Percentiles rank a stretch among this genome's conserved stretches.
Evolutionary conservation across 2,329 filamentous ascomycete species (phyloP).

Genomic region (Aspergillus novofumigatus): DNA sequence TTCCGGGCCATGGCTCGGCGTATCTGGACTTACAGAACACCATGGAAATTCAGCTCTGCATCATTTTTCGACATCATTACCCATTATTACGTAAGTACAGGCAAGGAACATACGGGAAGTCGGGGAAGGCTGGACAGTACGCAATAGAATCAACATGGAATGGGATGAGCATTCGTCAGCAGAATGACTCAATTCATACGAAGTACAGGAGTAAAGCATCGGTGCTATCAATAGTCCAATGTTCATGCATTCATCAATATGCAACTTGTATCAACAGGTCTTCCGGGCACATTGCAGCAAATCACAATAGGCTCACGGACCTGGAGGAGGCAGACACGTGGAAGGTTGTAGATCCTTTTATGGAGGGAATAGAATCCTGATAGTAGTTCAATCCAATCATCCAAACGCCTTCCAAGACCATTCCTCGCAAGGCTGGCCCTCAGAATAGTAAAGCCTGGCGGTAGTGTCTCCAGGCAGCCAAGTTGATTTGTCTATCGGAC

Average conservation of each 20-base stretch:
- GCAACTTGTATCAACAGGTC: neutral
- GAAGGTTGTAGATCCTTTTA: neutral
- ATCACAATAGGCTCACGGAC: neutral
- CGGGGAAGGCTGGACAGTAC: neutral
- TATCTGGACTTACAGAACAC: neutral
- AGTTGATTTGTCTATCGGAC: neutral
- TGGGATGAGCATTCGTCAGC: neutral
- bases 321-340: neutral
- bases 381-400: neutral
- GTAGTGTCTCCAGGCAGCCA: neutral
- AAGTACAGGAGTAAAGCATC: no score
- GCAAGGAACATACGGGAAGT: neutral
- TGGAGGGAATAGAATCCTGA: neutral
- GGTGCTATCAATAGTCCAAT: neutral
- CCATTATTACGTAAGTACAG: conserved; percentile 8
- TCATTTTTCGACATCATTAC: conserved; percentile 3
- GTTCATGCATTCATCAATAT: neutral
- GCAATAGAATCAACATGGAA: neutral
- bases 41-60: neutral
- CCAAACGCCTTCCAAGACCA: neutral
- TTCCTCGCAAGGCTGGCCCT: neutral
- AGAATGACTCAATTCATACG: conserved; percentile 4
- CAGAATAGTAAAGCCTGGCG: neutral
- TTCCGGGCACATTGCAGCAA: neutral
- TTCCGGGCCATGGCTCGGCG: neutral